Base-by-base conservation (phyloP, 2,329 filamentous ascomycete species). In the Penicillium olsonii region DNA sequence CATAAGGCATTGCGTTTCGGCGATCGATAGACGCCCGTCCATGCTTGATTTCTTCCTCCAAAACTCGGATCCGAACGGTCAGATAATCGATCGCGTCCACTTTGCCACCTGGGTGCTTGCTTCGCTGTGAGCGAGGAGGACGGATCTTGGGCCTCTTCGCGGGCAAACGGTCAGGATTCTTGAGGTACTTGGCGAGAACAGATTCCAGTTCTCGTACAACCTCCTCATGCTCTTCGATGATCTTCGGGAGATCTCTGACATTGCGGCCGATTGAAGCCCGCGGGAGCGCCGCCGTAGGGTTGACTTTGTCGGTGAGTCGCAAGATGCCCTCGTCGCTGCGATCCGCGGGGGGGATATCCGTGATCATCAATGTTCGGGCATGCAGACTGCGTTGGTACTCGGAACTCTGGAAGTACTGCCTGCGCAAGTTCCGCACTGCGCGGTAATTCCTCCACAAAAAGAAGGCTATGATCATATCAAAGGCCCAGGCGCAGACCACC, bases 21-120 rank as follows among this genome's bases (percentile, higher is more conserved):
- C 87, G 90, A 71, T 97, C 92, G 7, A 99, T 85, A 1, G 84
- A 85, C 33, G 84, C 81, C 11, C 94, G 84, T 1, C 92, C 87
- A 55, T 94, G 84, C 65, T 88, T 90, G 71, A 99, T 91, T 65
- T 95, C 84, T 10, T 84, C 70, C 68, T 97, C 92, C 29, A 99
- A 79, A 40, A 86, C 80, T 59, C 85, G 84, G 65, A 99, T 96
- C 15, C 92, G 85, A 45, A 87, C 82, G 0, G 91, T 95, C 45
- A 95, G 78, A 64, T 96, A 97, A 55, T 96, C 90, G 63, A 99
- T 97, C 15, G 94, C 90, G 66, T 99, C 94, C 4, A 97, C 82
- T 67, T 91, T 92, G 57, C 88, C 61, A 12, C 83, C 83, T 27
- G 80, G 82, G 19, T 85, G 78, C 59, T 84, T 85, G 0, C 84